Conservation (phyloP, 768 basidiomycete species). For the Sistotremastrum niveocremeum region DNA sequence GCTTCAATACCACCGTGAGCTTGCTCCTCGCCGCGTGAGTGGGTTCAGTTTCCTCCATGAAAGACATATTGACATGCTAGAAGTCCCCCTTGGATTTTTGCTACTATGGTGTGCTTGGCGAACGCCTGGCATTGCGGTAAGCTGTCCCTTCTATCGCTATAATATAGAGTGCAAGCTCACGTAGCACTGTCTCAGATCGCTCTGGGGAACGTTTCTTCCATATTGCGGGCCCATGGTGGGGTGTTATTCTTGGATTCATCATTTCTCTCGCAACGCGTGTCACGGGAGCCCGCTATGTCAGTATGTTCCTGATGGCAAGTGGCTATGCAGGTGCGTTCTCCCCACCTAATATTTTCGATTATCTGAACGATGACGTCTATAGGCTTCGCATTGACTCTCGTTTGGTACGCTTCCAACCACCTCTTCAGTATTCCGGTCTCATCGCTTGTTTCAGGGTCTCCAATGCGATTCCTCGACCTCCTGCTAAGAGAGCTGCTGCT, state of each 20-base stretch:
- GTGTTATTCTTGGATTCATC: conserved; percentile 8
- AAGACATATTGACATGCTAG: too few species aligned
- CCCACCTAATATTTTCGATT: background rate
- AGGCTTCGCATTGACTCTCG: conserved; percentile 8
- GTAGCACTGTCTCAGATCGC: conserved; percentile 1
- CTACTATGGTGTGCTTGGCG: conserved; percentile 7
- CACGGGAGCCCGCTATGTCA: conserved; percentile 5
- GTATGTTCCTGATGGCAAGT: conserved; percentile 8
- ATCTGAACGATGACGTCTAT: background rate
- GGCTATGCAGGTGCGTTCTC: conserved; percentile 7
- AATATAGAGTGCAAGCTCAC: background rate
- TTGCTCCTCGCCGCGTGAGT: conserved; percentile 49
- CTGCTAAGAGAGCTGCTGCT: conserved; percentile 10
- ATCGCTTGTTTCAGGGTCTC: background rate
- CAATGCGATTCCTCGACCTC: conserved; percentile 5
- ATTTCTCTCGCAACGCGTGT: conserved; percentile 6
- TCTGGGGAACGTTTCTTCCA: conserved; percentile 11
- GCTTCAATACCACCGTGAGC: conserved; percentile 43
- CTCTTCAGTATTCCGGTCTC: background rate
- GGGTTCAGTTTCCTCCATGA: too few species aligned
- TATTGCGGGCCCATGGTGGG: conserved; percentile 6
- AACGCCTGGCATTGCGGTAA: conserved; percentile 10
- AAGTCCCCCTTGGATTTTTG: conserved; percentile 11
- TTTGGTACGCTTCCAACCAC: conserved; percentile 2
- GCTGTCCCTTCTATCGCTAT: background rate